Evolutionary conservation across 495 filamentous ascomycete genomes (phyloP), one percentile per base, ranked within the genome.

Genomic region (Aspergillus ellipticus): DNA sequence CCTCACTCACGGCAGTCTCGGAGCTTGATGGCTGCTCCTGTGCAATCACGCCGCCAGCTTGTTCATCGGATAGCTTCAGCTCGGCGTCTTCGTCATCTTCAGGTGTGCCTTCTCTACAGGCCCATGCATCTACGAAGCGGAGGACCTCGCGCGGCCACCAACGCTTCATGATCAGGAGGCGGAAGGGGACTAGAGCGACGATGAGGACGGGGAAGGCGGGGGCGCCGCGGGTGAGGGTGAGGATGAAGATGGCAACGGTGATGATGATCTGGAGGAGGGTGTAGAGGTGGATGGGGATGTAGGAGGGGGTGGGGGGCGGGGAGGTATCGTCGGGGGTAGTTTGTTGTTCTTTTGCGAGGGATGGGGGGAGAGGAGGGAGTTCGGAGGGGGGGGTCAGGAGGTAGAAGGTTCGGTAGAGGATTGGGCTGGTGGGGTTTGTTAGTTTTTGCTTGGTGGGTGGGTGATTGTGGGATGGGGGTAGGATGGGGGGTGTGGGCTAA

Each of bases 141-240:
- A 89, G 73, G 6, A 79, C 80, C 52, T 87, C 84, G 39, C 77
- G 73, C 2, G 71, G 75, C 85, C 85, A 89, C 55, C 84, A 74
- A 22, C 67, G 72, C 52, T 85, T 86, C 85, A 89, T 89, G 0
- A 88, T 31, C 9, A 76, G 64, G 9, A 89, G 63, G 6, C 87
- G 71, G 22, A 86, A 73, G 0, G 87, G 86, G 2, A 89, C 84
- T 15, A 88, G 67, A 2, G 80, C 74, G 53, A 89, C 84, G 49
- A 89, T 86, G 10, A 89, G 74, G 2, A 89, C 70, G 1, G 86
- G 86, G 59, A 89, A 89, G 0, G 76, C 83, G 0, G 84, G 84
- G 1, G 85, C 84, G 0, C 74, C 85, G 37, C 78, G 77, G 0
- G 85, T 89, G 41, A 89, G 71, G 0, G 84, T 88, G 13, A 89